Conservation (phyloP, 139 green algal species). For the Astrephomene gubernaculifera region DNA sequence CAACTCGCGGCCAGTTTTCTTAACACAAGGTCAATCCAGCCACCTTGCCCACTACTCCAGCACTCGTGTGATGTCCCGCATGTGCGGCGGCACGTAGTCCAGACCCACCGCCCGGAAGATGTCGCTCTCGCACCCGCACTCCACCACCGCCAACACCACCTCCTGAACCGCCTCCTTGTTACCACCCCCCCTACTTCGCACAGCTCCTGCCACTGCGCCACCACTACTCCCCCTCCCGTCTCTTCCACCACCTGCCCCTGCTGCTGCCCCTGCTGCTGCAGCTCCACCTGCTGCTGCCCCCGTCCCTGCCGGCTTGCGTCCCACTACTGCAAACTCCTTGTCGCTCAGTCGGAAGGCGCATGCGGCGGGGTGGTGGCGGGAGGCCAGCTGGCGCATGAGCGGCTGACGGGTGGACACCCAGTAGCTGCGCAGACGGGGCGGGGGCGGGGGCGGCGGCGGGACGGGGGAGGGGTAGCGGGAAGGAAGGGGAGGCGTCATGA, state of each 20-base stretch:
- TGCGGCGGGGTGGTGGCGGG: slow-evolving; percentile 27
- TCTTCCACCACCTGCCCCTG: no score
- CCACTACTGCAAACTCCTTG: slow-evolving; percentile 39
- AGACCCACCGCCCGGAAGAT: slow-evolving; percentile 64
- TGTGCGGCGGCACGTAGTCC: slow-evolving; percentile 62
- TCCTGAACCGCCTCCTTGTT: background rate
- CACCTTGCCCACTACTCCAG: no score
- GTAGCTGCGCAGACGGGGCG: slow-evolving; percentile 36
- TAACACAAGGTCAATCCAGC: no score
- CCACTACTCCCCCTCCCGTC: no score
- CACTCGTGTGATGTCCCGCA: slow-evolving; percentile 45
- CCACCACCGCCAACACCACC: background rate
- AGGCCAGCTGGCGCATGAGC: background rate
- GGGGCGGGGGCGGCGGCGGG: no score
- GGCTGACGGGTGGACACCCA: slow-evolving; percentile 44
- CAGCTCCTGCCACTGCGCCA: no score
- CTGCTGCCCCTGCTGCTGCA: no score
- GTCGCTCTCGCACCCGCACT: slow-evolving; percentile 53
- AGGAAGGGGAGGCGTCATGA: background rate
- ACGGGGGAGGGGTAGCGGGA: background rate
- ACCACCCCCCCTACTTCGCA: no score
- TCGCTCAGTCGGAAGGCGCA: slow-evolving; percentile 55
- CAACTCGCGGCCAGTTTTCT: no score
- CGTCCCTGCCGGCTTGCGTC: background rate
- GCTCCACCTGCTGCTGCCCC: no score